These are phyloP conservation scores for Coffea humblotiana DNA, from an alignment of 305 asterid species.

Conservation along the genomic window DNA sequence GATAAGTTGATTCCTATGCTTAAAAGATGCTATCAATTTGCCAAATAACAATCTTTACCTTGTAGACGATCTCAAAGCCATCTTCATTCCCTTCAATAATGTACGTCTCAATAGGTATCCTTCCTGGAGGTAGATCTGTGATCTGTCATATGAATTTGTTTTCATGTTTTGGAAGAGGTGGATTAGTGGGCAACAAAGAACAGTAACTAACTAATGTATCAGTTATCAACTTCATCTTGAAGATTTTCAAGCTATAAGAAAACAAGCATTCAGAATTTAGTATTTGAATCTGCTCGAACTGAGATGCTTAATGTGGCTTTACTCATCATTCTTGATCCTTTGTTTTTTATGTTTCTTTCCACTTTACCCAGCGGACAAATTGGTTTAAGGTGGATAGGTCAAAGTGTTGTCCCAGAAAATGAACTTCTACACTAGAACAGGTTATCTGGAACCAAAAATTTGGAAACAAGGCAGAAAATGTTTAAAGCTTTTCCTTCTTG, in stretches of 20 bases:
- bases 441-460: too few relatives aligned
- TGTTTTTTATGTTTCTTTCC: not conserved
- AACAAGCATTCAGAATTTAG: too few relatives aligned
- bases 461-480: too few relatives aligned
- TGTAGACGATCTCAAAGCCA: conserved; percentile 75
- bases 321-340: not conserved
- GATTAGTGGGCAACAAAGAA: not conserved
- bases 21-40: not conserved
- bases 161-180: not conserved
- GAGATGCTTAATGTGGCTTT: not conserved
- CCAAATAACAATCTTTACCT: conserved; percentile 40
- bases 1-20: not conserved
- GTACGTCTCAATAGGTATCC: conserved; percentile 73
- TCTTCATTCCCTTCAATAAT: conserved; percentile 72
- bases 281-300: not conserved
- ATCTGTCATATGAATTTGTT: conserved; percentile 48
- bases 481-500: not conserved
- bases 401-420: not conserved
- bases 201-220: not conserved
- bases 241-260: not conserved
- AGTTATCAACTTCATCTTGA: not conserved
- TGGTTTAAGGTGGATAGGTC: not conserved
- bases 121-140: conserved; percentile 92
- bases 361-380: not conserved
- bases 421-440: too few relatives aligned